Evolutionary conservation across 225 moss, liverwort and hornwort species (phyloP), one percentile per base, ranked within the genome.

Genomic region (Bryoerythrophyllum caledonicum): DNA sequence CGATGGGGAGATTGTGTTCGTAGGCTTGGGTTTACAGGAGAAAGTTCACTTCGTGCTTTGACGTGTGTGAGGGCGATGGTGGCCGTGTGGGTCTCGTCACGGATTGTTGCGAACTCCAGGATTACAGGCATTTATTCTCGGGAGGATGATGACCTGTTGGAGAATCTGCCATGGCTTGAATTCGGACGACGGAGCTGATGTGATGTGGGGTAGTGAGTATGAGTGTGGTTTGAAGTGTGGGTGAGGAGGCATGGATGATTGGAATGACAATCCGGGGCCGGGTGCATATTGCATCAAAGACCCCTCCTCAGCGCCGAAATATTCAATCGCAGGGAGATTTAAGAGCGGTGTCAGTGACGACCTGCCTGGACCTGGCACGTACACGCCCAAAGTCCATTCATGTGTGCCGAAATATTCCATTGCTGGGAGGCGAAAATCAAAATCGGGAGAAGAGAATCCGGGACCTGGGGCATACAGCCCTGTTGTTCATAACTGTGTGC

Each of bases 351-450:
- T 68, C 14, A 85, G 70, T 38, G 81, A 82, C 12, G 73, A 85
- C n/a, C 84, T 90, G 78, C 93, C 89, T 5, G 90, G 93, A 0
- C 95, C 91, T 1, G 87, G 93, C 6, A 81, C 85, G 0, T 96
- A 96, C 20, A 63, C 80, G 63, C 86, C 91, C 8, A 48, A 38
- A 20, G 79, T 75, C 2, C 83, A 85, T 52, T 81, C 81, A 0
- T 81, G 79, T 35, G 87, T 91, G 1, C 91, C 95, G 7, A 86
- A 91, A 23, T 93, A 84, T 12, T 87, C 91, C 9, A 91, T 96
- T 63, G 90, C 93, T 32, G 76, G 93, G 24, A 81, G 89, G 6
- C 76, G 73, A 3, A 87, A 82, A 23, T 65, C 56, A 3, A 73
- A 26, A 49, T 10, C 43, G 0, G 74, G 68, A 8, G 76, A 76